Base-by-base conservation (phyloP, 2,329 filamentous ascomycete species). In the Hypoxylon sp. region DNA sequence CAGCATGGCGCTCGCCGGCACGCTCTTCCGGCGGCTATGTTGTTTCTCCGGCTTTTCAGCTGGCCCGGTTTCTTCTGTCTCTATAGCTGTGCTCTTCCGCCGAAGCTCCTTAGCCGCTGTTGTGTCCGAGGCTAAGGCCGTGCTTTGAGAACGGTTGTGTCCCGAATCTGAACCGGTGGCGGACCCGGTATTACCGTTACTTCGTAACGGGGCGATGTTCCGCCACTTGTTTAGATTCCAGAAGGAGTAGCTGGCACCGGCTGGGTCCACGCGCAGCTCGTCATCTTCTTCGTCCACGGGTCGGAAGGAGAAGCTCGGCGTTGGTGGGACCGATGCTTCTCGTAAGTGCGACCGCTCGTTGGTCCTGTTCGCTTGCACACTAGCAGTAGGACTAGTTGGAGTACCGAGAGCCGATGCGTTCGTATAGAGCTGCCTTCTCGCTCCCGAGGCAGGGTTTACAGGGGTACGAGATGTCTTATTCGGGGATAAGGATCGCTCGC, bases 221-320 rank as follows among this genome's bases (percentile, higher is more conserved):
- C 81, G 83, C 87, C 87, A 89, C 22, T 85, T 81, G 37, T 82
- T 83, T 19, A 88, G 74, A 66, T 87, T 89, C 88, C 87, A 90
- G 74, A 90, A 90, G 9, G 83, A 82, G 52, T 82, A 83, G 52
- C 79, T 81, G 4, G 81, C 79, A 1, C 81, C 83, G 24, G 70
- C 79, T 0, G 79, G 62, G 53, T 85, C 83, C 0, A 81, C 67
- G 6, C 76, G 75, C 14, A 80, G 63, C 22, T 77, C 76, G 6
- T 80, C 81, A 3, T 82, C 83, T 3, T 84, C 82, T 26, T 81
- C 80, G 5, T 80, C 78, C 9, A 73, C 24, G 2, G 81, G 76
- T 14, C 82, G 79, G 26, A 88, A 81, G 4, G 82, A 86, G 74
- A 90, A 89, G 65, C 86, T 87, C 1, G 87, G 87, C 0, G 85